Conservation (phyloP, 2,329 filamentous ascomycete genomes). For the Aciculosporium take region DNA sequence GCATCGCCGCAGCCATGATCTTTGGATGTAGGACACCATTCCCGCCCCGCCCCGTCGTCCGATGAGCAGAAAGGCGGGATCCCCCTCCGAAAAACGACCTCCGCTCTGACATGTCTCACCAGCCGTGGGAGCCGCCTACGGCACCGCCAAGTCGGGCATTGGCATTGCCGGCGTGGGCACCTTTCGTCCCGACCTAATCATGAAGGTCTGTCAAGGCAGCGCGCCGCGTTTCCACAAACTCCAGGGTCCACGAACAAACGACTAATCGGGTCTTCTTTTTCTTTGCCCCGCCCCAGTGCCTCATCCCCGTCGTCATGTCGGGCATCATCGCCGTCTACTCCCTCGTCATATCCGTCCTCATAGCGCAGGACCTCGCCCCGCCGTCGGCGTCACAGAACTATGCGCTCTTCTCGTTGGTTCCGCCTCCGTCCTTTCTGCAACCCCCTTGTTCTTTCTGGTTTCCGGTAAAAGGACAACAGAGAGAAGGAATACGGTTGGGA, state of each 20-base stretch:
- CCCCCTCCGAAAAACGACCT: background rate
- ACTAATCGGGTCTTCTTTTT: background rate
- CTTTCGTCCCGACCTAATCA: conserved; percentile 75
- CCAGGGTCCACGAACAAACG: no score
- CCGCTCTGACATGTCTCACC: conserved; percentile 6
- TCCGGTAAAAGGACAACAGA: background rate
- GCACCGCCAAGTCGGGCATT: conserved; percentile 78
- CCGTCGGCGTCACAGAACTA: conserved; percentile 49
- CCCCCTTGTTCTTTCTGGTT: background rate
- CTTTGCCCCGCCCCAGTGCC: conserved; percentile 45
- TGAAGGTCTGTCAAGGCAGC: conserved; percentile 79
- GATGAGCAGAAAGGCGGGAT: no score
- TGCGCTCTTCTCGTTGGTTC: conserved; percentile 65
- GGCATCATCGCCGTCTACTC: conserved; percentile 98
- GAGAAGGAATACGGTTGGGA: background rate
- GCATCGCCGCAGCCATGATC: conserved; percentile 70
- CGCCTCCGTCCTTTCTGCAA: background rate
- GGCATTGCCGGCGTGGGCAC: conserved; percentile 76
- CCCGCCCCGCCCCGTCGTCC: no score
- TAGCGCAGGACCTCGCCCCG: conserved; percentile 75
- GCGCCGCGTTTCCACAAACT: no score
- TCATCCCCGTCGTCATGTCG: conserved; percentile 91
- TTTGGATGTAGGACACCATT: conserved; percentile 55
- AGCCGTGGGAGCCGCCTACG: conserved; percentile 66
- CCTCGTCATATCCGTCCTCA: conserved; percentile 90